Evolutionary conservation across 2,329 filamentous ascomycete species (phyloP), one percentile per base, ranked within the genome.

Genomic region (Arachnopeziza araneosa): DNA sequence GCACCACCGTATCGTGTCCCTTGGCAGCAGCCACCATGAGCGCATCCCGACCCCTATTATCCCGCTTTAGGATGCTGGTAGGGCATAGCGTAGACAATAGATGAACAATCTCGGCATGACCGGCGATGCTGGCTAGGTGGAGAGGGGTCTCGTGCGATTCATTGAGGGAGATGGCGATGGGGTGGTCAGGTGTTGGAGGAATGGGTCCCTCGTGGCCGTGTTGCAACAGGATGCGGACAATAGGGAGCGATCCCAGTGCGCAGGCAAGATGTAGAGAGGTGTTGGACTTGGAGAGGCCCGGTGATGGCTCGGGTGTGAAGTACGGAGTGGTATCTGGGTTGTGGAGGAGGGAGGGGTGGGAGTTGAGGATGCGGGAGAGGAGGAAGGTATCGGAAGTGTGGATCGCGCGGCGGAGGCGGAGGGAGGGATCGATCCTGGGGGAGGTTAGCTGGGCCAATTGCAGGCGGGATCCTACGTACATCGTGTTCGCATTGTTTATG

Each of bases 181-280:
- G 73, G 73, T 96, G 91, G 56, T 53, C 1, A 54, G 55, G 24
- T 48, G 17, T 44, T 59, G 54, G 52, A 12, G 57, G 56, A n/a
- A 54, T 54, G 12, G 36, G 36, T 3, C 55, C 30, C 12, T 63
- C 61, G 22, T 96, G 91, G 59, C 88, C 89, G 5, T 84, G 79
- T n/a, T 82, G 78, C 63, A 96, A 79, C 26, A 96, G 84, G 57
- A 86, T 81, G 67, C 83, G 80, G 71, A 84, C 87, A 67, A 95
- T 87, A 53, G 85, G 77, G 8, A 84, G 78, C 71, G 88, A 83
- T 56, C 91, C 91, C 59, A 91, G 79, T 8, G 83, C 84, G 12
- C 89, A 89, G 51, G 91, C 90, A 1, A 96, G 81, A 73, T 96
- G 91, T 49, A 96, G 81, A 64, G 86, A 91, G 1, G 91, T 93